These are phyloP conservation scores for Orbilia brochopaga DNA, from an alignment of 2,329 filamentous ascomycete genomes.

Conservation along the genomic window DNA sequence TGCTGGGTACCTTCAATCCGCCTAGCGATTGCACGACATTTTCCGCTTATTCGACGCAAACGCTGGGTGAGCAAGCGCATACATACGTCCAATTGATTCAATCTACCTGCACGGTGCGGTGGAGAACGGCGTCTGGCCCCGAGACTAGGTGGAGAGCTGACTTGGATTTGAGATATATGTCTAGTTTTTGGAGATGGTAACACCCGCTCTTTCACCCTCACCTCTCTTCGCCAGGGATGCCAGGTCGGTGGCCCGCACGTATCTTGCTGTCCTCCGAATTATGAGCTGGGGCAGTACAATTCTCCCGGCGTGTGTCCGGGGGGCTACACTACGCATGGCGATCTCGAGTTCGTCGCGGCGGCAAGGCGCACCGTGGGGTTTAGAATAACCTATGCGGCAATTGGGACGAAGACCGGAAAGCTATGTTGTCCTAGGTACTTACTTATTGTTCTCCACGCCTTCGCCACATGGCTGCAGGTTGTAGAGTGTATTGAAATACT, in stretches of 20 bases:
- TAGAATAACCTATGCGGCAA: constrained; percentile 22
- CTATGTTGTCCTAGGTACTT: constrained; percentile 37
- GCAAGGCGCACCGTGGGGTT: constrained; percentile 22
- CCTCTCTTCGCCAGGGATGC: constrained; percentile 33
- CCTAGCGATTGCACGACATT: constrained; percentile 18
- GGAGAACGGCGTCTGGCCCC: not conserved
- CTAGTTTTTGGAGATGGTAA: constrained; percentile 31
- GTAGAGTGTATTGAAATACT: not conserved
- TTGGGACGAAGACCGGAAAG: constrained; percentile 31
- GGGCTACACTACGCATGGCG: constrained; percentile 27
- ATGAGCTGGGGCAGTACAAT: constrained; percentile 33
- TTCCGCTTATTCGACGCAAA: constrained; percentile 37
- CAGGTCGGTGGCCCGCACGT: constrained; percentile 26
- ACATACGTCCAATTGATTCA: not conserved
- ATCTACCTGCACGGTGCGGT: not conserved
- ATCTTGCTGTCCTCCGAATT: constrained; percentile 36
- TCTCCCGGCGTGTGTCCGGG: constrained; percentile 35
- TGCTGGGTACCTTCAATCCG: constrained; percentile 18
- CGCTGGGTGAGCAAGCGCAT: constrained; percentile 8
- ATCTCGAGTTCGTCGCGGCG: constrained; percentile 34
- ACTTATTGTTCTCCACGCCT: too few relatives aligned
- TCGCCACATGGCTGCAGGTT: too few relatives aligned
- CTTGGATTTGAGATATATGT: not conserved
- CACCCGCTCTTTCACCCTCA: constrained; percentile 30
- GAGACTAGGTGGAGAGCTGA: too few relatives aligned